phyloP scores from a whole-genome alignment of 106 monocot genomes.

The Allium cepa region DNA sequence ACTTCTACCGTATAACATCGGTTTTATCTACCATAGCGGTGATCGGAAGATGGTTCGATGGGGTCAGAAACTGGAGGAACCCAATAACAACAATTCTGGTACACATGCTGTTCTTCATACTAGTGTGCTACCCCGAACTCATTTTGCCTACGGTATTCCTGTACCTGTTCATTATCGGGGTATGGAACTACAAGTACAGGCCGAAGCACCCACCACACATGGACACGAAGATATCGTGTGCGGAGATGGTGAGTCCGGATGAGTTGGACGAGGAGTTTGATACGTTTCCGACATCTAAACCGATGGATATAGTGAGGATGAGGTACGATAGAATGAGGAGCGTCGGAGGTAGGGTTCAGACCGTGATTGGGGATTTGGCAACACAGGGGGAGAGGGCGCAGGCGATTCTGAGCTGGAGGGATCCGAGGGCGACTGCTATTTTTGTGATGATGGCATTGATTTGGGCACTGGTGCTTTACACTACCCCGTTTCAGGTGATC shows the following conservation, averaged over 20 bases:
- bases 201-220: constrained; percentile 46
- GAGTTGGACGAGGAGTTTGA: constrained; percentile 95
- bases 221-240: constrained; percentile 48
- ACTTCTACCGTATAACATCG: constrained; percentile 39
- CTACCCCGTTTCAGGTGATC: constrained; percentile 43
- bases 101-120: constrained; percentile 41
- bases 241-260: constrained; percentile 38
- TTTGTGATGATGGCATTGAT: constrained; percentile 38
- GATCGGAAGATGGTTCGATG: constrained; percentile 28
- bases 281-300: constrained; percentile 44
- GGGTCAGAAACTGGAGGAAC: constrained; percentile 45
- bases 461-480: constrained; percentile 33
- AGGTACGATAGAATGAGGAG: constrained; percentile 49
- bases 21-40: constrained; percentile 25
- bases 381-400: constrained; percentile 47
- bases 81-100: constrained; percentile 38
- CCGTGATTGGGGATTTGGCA: constrained; percentile 47
- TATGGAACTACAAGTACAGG: constrained; percentile 45
- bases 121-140: constrained; percentile 47
- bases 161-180: constrained; percentile 45
- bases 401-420: constrained; percentile 51
- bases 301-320: constrained; percentile 28
- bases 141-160: constrained; percentile 52
- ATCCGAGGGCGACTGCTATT: constrained; percentile 47
- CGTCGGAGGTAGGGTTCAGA: constrained; percentile 44